Base-by-base conservation (phyloP, 768 basidiomycete genomes). In the Termitomyces sp. region DNA sequence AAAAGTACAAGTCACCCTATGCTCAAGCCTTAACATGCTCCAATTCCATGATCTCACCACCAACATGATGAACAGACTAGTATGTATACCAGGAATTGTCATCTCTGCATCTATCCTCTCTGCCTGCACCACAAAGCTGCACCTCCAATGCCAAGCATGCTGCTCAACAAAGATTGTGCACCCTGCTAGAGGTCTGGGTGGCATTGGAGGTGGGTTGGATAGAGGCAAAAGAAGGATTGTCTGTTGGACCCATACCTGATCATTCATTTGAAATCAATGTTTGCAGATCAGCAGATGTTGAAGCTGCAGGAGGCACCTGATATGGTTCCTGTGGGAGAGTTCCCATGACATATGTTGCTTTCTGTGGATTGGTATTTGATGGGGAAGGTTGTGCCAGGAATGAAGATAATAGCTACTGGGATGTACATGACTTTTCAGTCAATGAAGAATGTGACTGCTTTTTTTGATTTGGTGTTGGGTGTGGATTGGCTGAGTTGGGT, bases 241-340 rank as follows among this genome's bases (percentile, higher is more conserved):
- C 95, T 95, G 0, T 73, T 98, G 57, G 97, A 98, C 71, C 97
- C 97, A 1, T 99, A 96, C 76, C 81, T 94, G 56, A 96, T 99
- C 70, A 80, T 98, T 17, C 97, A 99, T 73, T 89, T 94, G 43
- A 92, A 94, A 74, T 98, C 94, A 38, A 81, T 84, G 6, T 99
- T 98, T 70, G 89, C 95, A 9, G 97, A 99, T 71, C 94, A 97
- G 66, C 97, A 99, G 74, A 91, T 86, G 11, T 82, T 99, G 67
- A 99, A 99, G 72, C 83, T 99, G 11, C 97, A 99, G 74, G 97
- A 99, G 74, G 96, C 96, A n/a, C 97, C 97, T 0, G 97, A 99
- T 73, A 97, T 98, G 94, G 97, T 99, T 1, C 97, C 97, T 0
- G 95, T 98, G 29, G 97, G 97, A 81, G 97, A 99, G 71, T 79